Evolutionary conservation across 2,329 filamentous ascomycete genomes (phyloP).

Genomic region (Nannizziopsis barbatae): DNA sequence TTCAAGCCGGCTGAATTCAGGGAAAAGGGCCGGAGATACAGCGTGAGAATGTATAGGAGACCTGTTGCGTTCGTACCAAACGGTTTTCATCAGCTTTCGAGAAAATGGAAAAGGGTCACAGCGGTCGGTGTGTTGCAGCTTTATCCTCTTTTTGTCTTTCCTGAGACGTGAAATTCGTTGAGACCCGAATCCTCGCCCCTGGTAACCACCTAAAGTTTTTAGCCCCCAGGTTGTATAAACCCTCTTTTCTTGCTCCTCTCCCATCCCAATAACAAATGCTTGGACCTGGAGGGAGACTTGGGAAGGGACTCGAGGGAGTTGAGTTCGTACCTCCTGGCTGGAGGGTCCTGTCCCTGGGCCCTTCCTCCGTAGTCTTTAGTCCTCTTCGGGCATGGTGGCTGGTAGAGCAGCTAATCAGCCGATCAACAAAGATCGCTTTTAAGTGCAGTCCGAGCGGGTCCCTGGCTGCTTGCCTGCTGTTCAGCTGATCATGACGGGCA

Average conservation of each 20-base stretch:
- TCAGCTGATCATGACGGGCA: constrained; percentile 11
- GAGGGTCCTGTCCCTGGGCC: neutral
- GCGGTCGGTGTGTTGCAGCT: too few relatives aligned
- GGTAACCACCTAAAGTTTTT: neutral
- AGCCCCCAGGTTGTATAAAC: too few relatives aligned
- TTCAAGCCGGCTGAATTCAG: too few relatives aligned
- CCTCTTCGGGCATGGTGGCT: constrained; percentile 1
- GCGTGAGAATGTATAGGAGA: too few relatives aligned
- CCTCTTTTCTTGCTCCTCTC: neutral
- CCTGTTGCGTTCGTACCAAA: too few relatives aligned
- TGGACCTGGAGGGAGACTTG: too few relatives aligned
- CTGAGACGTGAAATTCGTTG: neutral
- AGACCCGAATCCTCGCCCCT: neutral
- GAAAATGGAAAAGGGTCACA: too few relatives aligned
- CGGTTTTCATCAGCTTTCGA: too few relatives aligned
- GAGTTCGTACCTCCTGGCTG: neutral
- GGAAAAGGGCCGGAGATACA: too few relatives aligned
- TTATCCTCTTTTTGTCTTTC: too few relatives aligned
- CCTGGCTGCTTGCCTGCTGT: neutral
- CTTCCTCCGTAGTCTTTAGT: neutral
- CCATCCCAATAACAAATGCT: too few relatives aligned
- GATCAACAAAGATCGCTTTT: constrained; percentile 1
- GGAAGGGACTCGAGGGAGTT: too few relatives aligned
- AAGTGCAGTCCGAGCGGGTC: neutral
- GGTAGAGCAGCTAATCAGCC: constrained; percentile 5